Conservation (phyloP, 106 monocot species). For the Dendrobium chrysotoxum region DNA sequence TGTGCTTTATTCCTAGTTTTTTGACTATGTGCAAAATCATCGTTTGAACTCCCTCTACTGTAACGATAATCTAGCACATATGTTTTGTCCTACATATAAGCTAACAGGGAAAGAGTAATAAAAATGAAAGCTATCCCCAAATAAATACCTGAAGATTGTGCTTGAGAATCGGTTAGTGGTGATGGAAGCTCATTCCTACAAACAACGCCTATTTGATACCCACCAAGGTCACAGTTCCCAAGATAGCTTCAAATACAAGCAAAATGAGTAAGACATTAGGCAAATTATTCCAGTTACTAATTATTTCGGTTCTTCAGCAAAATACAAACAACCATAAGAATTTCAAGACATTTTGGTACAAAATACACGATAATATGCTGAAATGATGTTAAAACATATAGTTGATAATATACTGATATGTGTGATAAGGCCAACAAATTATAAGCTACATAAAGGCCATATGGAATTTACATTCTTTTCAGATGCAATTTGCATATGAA, state of each 20-base stretch:
- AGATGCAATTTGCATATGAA: background rate
- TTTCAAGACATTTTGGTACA: background rate
- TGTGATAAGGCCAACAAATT: background rate
- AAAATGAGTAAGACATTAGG: background rate
- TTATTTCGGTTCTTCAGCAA: background rate
- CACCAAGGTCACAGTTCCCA: slow-evolving; percentile 80
- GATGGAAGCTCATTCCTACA: slow-evolving; percentile 53
- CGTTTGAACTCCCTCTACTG: too few species aligned
- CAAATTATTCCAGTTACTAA: background rate
- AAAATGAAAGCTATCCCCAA: background rate
- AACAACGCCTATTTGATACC: slow-evolving; percentile 51
- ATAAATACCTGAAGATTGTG: slow-evolving; percentile 34
- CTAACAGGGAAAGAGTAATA: background rate
- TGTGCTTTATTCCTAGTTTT: too few species aligned
- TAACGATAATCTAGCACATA: too few species aligned
- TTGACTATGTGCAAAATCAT: too few species aligned
- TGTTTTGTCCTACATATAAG: too few species aligned
- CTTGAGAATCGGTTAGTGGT: slow-evolving; percentile 27
- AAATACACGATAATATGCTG: background rate
- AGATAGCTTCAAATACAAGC: slow-evolving; percentile 39
- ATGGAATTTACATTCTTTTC: background rate
- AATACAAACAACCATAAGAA: background rate
- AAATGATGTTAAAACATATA: background rate
- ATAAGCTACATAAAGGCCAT: background rate
- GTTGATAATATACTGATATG: background rate